These are phyloP conservation scores for Entoloma clypeatum DNA, from an alignment of 1,284 basidiomycete genomes.

Conservation along the genomic window DNA sequence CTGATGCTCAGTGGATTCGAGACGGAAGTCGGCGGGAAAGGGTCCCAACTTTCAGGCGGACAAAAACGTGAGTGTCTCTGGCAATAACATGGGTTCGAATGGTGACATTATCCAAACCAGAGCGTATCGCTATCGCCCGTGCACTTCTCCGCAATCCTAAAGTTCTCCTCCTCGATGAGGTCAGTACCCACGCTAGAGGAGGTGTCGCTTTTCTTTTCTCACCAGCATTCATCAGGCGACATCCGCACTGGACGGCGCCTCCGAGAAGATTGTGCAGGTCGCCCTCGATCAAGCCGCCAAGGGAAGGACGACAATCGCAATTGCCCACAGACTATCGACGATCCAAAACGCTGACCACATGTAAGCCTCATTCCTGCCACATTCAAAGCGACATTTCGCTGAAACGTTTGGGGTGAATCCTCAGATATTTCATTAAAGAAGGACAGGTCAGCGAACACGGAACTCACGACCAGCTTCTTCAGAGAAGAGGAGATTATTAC, in stretches of 20 bases:
- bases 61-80: slow-evolving; percentile 72
- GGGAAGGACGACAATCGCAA: slow-evolving; percentile 88
- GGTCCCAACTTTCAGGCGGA: slow-evolving; percentile 89
- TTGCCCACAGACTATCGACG: slow-evolving; percentile 90
- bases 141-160: slow-evolving; percentile 94
- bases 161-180: slow-evolving; percentile 84
- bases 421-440: slow-evolving; percentile 87
- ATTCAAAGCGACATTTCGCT: slow-evolving; percentile 13
- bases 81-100: slow-evolving; percentile 1
- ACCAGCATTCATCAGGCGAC: slow-evolving; percentile 53
- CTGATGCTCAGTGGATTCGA: slow-evolving; percentile 66
- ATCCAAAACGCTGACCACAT: slow-evolving; percentile 95
- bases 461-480: slow-evolving; percentile 82
- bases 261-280: slow-evolving; percentile 92
- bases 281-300: slow-evolving; percentile 90
- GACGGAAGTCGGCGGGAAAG: slow-evolving; percentile 92
- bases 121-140: slow-evolving; percentile 96
- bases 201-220: slow-evolving; percentile 27
- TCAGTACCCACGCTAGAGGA: slow-evolving; percentile 18
- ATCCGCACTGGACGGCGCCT: slow-evolving; percentile 89
- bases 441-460: slow-evolving; percentile 86
- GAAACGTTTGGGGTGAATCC: slow-evolving; percentile 15
- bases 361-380: slow-evolving; percentile 42
- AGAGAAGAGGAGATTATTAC: slow-evolving; percentile 74
- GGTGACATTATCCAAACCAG: slow-evolving; percentile 31